Conservation (phyloP, 2,329 filamentous ascomycete genomes). For the Cyphellophora attinorum region DNA sequence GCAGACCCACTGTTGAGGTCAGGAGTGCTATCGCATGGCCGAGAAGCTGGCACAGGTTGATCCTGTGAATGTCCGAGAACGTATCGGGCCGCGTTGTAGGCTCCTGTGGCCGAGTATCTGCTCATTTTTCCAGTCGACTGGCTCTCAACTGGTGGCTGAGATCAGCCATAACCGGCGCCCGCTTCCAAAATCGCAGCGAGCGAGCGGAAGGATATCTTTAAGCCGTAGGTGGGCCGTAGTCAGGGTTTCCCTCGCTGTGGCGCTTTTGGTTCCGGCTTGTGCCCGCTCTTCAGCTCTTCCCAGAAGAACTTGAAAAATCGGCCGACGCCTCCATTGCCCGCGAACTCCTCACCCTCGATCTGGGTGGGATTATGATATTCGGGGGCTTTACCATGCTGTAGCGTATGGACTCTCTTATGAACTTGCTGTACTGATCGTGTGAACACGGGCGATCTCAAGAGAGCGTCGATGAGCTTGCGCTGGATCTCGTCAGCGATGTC, state of each 20-base stretch:
- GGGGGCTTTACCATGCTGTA: constrained; percentile 31
- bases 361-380: constrained; percentile 32
- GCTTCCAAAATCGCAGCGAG: background rate
- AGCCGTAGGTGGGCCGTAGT: background rate
- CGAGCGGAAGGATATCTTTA: background rate
- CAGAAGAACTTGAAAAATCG: constrained; percentile 30
- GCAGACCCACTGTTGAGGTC: too few species aligned
- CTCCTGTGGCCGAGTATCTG: background rate
- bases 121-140: background rate
- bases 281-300: constrained; percentile 32
- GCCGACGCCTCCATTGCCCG: constrained; percentile 20
- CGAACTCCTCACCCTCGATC: constrained; percentile 21
- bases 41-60: too few species aligned
- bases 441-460: constrained; percentile 33
- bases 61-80: too few species aligned
- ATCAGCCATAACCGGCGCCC: background rate
- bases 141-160: background rate
- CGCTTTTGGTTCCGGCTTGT: constrained; percentile 24
- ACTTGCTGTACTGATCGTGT: constrained; percentile 33
- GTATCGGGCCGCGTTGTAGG: too few species aligned
- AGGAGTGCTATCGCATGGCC: too few species aligned
- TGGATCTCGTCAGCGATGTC: too few species aligned
- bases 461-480: constrained; percentile 13
- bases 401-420: constrained; percentile 30
- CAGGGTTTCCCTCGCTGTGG: background rate